Evolutionary conservation across 768 basidiomycete genomes (phyloP).

Genomic region (Russula sp.): DNA sequence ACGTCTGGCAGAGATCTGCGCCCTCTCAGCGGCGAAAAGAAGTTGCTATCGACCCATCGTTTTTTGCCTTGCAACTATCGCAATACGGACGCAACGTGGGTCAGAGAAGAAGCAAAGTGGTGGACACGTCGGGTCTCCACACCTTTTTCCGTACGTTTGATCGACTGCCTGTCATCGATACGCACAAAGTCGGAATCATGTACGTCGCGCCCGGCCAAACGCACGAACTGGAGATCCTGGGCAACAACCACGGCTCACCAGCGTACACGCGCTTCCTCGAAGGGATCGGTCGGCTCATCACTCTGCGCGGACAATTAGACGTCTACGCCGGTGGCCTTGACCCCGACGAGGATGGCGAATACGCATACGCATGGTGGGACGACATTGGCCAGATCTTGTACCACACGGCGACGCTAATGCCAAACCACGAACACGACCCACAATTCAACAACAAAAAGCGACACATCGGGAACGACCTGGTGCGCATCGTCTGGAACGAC

Average conservation of each 20-base stretch:
- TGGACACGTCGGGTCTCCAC: conserved; percentile 52
- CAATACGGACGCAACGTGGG: conserved; percentile 58
- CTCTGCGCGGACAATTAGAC: conserved; percentile 84
- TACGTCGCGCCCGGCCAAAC: conserved; percentile 93
- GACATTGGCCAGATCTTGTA: conserved; percentile 94
- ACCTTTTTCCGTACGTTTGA: conserved; percentile 69
- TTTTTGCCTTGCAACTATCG: conserved; percentile 82
- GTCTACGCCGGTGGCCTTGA: conserved; percentile 92
- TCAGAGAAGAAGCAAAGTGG: conserved; percentile 46
- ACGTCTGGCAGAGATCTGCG: conserved; percentile 82
- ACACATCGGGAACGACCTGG: conserved; percentile 95
- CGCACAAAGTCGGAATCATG: conserved; percentile 93
- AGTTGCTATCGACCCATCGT: conserved; percentile 80
- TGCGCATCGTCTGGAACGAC: conserved; percentile 98
- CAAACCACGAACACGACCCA: conserved; percentile 64
- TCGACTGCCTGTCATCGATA: conserved; percentile 90
- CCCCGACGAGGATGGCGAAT: conserved; percentile 90
- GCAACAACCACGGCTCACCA: conserved; percentile 89
- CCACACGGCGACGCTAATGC: conserved; percentile 98
- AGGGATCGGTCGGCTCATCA: conserved; percentile 83
- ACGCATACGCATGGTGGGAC: conserved; percentile 99
- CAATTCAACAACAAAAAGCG: conserved; percentile 83
- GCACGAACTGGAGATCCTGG: conserved; percentile 78
- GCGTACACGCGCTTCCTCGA: conserved; percentile 92
- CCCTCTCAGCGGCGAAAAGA: conserved; percentile 89